Evolutionary conservation across 768 basidiomycete species (phyloP).

Genomic region (Trametes elegans): DNA sequence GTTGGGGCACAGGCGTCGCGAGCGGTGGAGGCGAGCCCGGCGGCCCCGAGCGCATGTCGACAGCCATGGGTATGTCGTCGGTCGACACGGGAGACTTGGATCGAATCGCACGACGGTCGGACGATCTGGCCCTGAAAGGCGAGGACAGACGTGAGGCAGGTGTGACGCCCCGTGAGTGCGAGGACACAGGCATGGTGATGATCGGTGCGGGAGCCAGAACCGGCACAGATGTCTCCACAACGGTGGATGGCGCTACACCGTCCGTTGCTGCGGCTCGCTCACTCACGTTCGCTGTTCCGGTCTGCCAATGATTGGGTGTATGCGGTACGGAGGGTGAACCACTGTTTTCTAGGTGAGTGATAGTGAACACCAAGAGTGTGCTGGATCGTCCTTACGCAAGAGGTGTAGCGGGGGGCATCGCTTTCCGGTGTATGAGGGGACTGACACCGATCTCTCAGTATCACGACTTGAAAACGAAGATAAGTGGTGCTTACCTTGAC

Average conservation of each 20-base stretch:
- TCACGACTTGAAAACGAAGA: background rate
- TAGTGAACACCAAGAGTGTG: background rate
- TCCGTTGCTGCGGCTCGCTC: background rate
- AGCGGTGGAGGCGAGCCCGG: constrained; percentile 28
- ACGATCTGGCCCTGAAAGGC: constrained; percentile 30
- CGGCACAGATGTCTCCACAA: background rate
- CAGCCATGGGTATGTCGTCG: background rate
- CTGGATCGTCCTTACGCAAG: constrained; percentile 4
- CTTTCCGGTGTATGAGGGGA: constrained; percentile 23
- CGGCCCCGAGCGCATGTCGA: constrained; percentile 11
- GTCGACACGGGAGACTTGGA: constrained; percentile 20
- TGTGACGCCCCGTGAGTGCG: constrained; percentile 23
- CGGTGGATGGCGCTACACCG: background rate
- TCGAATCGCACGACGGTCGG: constrained; percentile 18
- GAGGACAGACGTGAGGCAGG: constrained; percentile 29
- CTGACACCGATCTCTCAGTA: constrained; percentile 11
- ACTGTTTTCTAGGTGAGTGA: background rate
- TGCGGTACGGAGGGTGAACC: constrained; percentile 9
- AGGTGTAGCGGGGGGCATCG: constrained; percentile 7
- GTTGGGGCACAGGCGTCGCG: constrained; percentile 27
- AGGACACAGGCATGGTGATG: constrained; percentile 12
- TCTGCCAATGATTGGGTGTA: constrained; percentile 2
- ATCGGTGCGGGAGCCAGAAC: constrained; percentile 15
- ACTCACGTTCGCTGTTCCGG: background rate
- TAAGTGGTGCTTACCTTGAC: constrained; percentile 23